These are phyloP conservation scores for Cadophora malorum DNA, from an alignment of 2,329 filamentous ascomycete genomes.

Conservation along the genomic window DNA sequence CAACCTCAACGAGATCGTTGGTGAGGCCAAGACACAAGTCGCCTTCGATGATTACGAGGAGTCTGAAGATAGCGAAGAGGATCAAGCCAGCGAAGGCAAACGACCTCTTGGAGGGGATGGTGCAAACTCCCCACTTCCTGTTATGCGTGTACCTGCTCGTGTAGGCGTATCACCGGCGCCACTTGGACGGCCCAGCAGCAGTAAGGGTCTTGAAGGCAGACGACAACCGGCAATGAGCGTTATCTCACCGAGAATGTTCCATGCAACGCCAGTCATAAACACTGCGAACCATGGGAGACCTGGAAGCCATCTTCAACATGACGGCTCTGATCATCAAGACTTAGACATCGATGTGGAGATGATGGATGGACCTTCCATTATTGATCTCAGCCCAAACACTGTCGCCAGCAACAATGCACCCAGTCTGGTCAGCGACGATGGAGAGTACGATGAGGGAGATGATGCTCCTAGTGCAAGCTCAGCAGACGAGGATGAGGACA, in stretches of 20 bases:
- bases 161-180: constrained; percentile 59
- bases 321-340: constrained; percentile 31
- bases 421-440: constrained; percentile 80
- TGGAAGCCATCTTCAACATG: constrained; percentile 31
- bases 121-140: constrained; percentile 45
- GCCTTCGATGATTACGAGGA: constrained; percentile 63
- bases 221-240: constrained; percentile 47
- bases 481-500: constrained; percentile 61
- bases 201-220: constrained; percentile 57
- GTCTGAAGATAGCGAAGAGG: constrained; percentile 54
- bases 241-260: constrained; percentile 49
- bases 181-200: constrained; percentile 59
- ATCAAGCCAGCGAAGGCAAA: constrained; percentile 47
- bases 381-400: constrained; percentile 72
- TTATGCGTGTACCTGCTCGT: constrained; percentile 65
- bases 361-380: constrained; percentile 60
- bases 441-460: constrained; percentile 76
- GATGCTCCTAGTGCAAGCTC: constrained; percentile 57
- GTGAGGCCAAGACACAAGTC: constrained; percentile 62
- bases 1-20: constrained; percentile 66
- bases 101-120: constrained; percentile 47
- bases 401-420: constrained; percentile 77
- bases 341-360: constrained; percentile 47
- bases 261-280: constrained; percentile 44
- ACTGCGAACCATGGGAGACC: constrained; percentile 30